Conservation (phyloP, 306 rosid species). For the Aeschynomene evenia region DNA sequence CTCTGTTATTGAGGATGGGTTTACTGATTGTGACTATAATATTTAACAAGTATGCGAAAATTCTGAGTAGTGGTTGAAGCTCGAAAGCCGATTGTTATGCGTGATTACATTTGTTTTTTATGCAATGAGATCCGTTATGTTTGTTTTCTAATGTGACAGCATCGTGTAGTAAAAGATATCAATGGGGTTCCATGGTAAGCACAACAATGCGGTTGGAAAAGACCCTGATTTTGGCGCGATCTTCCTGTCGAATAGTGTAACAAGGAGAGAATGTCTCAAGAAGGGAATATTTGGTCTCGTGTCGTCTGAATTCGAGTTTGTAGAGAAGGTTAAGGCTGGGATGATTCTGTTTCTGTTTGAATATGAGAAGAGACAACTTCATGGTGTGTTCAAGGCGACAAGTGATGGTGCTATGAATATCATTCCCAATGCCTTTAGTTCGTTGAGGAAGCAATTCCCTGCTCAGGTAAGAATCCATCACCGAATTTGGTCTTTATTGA, state of each 20-base stretch:
- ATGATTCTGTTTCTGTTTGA: conserved; percentile 65
- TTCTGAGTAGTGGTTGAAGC: conserved; percentile 15
- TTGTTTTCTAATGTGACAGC: conserved; percentile 28
- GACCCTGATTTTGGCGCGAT: conserved; percentile 51
- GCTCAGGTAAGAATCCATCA: conserved; percentile 56
- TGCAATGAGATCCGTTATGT: conserved; percentile 18
- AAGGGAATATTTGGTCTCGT: conserved; percentile 39
- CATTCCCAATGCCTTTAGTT: conserved; percentile 42
- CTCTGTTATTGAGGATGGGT: not conserved
- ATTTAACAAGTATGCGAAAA: not conserved
- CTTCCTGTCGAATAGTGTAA: conserved; percentile 38
- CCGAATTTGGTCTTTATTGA: not conserved
- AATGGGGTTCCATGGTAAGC: conserved; percentile 37
- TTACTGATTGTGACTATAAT: not conserved
- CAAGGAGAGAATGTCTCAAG: conserved; percentile 37
- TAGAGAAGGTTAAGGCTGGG: conserved; percentile 51
- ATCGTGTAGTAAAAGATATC: conserved; percentile 23
- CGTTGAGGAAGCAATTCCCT: conserved; percentile 44
- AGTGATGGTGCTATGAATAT: conserved; percentile 52
- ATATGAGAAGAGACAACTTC: conserved; percentile 49
- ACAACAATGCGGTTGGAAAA: conserved; percentile 37
- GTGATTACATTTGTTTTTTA: conserved; percentile 22
- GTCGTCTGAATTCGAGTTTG: conserved; percentile 35
- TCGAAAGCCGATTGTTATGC: not conserved
- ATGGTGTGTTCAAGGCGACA: conserved; percentile 60